A percentile compares a stretch with the other conserved stretches of the same genome.
Evolutionary conservation across 306 rosid genomes (phyloP).

Genomic region (Cyclanthera cordifolia): DNA sequence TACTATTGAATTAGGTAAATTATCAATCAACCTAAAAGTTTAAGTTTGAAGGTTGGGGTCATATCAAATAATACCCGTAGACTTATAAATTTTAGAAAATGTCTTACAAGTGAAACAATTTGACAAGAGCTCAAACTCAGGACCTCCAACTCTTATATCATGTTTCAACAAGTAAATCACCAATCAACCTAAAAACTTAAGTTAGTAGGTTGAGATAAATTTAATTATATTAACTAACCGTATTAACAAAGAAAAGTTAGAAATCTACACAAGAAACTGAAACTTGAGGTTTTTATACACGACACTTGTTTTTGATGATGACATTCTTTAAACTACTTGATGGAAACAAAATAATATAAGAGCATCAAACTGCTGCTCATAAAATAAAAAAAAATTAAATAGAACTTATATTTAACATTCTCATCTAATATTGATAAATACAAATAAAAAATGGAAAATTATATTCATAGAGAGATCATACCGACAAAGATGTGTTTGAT

Average conservation of each 20-base stretch:
- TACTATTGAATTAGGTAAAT: no score
- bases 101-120: no score
- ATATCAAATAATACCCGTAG: no score
- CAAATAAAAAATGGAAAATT: not conserved
- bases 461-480: constrained; percentile 21
- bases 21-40: no score
- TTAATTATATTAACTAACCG: no score
- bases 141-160: no score
- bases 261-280: not conserved
- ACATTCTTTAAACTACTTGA: not conserved
- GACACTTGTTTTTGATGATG: not conserved
- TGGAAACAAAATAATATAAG: not conserved
- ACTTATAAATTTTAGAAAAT: no score
- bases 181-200: no score
- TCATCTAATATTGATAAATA: not conserved
- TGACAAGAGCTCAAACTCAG: no score
- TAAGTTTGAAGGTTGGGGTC: no score
- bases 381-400: not conserved
- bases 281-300: not conserved
- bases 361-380: not conserved
- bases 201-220: no score
- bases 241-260: not conserved
- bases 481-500: constrained; percentile 64
- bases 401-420: not conserved
- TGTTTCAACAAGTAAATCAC: no score